Percentiles rank a stretch among this genome's conserved stretches.
Evolutionary conservation across 345 rosid genomes (phyloP).

Genomic region (Arabis hirsuta): DNA sequence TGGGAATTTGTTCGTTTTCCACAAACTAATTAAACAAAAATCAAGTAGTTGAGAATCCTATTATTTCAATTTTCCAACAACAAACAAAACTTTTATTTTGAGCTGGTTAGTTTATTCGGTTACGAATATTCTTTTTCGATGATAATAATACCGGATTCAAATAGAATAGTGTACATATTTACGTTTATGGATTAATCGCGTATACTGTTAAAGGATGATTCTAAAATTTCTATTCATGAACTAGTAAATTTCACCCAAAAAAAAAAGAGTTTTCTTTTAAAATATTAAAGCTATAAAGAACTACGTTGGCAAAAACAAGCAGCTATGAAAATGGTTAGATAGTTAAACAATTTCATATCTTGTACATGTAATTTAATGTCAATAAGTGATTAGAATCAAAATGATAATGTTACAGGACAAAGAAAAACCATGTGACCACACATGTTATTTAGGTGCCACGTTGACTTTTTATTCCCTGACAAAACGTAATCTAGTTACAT

Average conservation of each 20-base stretch:
- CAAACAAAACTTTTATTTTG: neutral
- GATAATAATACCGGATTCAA: neutral
- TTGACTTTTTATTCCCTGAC: constrained; percentile 2
- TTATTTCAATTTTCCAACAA: neutral
- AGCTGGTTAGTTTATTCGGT: constrained; percentile 17
- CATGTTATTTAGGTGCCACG: constrained; percentile 14
- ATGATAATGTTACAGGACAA: constrained; percentile 9
- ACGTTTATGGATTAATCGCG: neutral
- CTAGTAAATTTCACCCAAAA: too few species aligned
- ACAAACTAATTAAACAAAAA: neutral
- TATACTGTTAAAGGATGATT: neutral
- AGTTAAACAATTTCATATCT: neutral
- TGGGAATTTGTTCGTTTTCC: constrained; percentile 33
- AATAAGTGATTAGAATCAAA: constrained; percentile 24
- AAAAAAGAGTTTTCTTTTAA: neutral
- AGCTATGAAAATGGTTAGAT: neutral
- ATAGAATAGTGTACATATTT: neutral
- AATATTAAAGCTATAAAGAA: neutral
- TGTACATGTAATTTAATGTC: neutral
- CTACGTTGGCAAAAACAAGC: neutral
- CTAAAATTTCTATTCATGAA: neutral
- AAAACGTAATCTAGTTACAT: neutral
- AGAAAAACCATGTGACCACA: constrained; percentile 31
- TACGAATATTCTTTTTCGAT: constrained; percentile 4
- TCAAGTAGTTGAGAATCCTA: constrained; percentile 19